phyloP scores from a whole-genome alignment of 2,329 filamentous ascomycete genomes.

The Hypoxylon sp. region DNA sequence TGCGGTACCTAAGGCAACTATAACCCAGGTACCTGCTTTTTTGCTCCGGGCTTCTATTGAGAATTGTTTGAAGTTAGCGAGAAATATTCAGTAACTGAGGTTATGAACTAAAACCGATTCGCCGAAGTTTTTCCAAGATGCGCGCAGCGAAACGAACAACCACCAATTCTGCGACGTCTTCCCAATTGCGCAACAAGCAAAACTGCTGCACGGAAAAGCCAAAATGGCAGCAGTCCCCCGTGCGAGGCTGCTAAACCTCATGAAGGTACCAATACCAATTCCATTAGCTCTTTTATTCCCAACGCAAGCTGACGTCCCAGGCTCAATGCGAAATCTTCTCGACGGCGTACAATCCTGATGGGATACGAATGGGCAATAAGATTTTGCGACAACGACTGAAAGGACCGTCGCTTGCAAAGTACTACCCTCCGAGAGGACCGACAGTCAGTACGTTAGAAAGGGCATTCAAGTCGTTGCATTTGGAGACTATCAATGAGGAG shows the following conservation, averaged over 20 bases:
- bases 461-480: conserved; percentile 76
- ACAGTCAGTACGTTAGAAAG: conserved; percentile 77
- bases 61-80: background rate
- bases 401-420: conserved; percentile 85
- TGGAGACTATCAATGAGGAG: conserved; percentile 78
- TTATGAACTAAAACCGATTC: background rate
- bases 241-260: conserved; percentile 75
- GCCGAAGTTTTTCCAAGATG: conserved; percentile 20
- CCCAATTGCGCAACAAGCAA: conserved; percentile 11
- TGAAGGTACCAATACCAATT: conserved; percentile 72
- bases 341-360: conserved; percentile 88
- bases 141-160: background rate
- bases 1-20: background rate
- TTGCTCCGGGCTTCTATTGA: background rate
- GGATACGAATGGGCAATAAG: conserved; percentile 88
- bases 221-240: conserved; percentile 73
- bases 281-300: conserved; percentile 12
- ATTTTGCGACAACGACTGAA: conserved; percentile 88
- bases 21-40: background rate
- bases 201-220: conserved; percentile 42
- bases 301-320: conserved; percentile 60
- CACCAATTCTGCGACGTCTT: conserved; percentile 14
- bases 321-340: conserved; percentile 92
- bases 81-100: background rate
- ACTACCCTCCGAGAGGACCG: conserved; percentile 82